Percentiles rank a stretch among this genome's conserved stretches.
These are phyloP conservation scores for Coccomyxa subellipsoidea DNA, from an alignment of 163 green algal species.

Conservation along the genomic window DNA sequence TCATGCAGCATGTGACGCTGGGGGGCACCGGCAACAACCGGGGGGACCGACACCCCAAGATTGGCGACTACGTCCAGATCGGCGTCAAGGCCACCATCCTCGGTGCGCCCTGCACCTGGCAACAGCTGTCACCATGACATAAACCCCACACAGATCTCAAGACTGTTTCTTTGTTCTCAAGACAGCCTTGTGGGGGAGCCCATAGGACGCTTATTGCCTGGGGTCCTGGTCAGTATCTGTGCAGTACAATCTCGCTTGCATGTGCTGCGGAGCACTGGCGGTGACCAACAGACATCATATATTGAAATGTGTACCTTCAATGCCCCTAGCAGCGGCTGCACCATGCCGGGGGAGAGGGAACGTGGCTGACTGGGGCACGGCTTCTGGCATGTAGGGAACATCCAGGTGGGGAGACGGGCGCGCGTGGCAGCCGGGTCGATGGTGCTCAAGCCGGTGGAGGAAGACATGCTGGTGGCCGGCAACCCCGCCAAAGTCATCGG, in stretches of 20 bases:
- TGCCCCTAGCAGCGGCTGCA: too few relatives aligned
- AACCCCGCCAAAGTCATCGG: conserved; percentile 82
- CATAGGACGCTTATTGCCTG: too few relatives aligned
- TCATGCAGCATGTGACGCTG: conserved; percentile 89
- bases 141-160: too few relatives aligned
- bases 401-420: conserved; percentile 78
- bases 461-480: conserved; percentile 84
- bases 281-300: too few relatives aligned
- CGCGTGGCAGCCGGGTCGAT: conserved; percentile 80
- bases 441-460: conserved; percentile 91
- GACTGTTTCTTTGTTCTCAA: too few relatives aligned
- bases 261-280: too few relatives aligned
- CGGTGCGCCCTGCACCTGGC: conserved; percentile 19
- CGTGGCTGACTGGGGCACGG: too few relatives aligned
- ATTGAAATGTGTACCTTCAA: too few relatives aligned
- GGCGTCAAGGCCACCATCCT: conserved; percentile 88
- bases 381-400: conserved; percentile 68
- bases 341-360: too few relatives aligned
- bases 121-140: not conserved
- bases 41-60: conserved; percentile 94
- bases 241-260: too few relatives aligned
- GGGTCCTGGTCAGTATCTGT: too few relatives aligned
- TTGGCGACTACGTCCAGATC: conserved; percentile 90
- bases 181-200: too few relatives aligned
- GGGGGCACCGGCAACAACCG: conserved; percentile 89